phyloP scores from a whole-genome alignment of 2,329 filamentous ascomycete genomes.

The Cyclaneusma minus region DNA sequence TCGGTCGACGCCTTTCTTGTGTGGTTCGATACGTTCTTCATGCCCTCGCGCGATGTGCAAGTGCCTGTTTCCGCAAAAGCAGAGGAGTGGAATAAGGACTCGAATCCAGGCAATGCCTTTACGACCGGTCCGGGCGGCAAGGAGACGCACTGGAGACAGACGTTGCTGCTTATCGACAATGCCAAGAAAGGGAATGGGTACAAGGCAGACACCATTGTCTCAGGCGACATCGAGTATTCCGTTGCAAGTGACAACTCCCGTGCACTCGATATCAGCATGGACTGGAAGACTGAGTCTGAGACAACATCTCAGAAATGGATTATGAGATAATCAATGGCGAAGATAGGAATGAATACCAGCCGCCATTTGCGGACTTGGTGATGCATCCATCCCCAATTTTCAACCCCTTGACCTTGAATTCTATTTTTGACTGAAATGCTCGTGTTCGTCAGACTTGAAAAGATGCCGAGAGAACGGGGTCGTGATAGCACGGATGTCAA shows the following conservation, averaged over 20 bases:
- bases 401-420: no score
- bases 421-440: no score
- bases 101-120: conserved; percentile 57
- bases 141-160: conserved; percentile 85
- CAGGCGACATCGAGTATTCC: conserved; percentile 54
- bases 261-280: conserved; percentile 46
- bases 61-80: conserved; percentile 38
- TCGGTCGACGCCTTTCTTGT: conserved; percentile 74
- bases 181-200: conserved; percentile 27
- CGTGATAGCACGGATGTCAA: no score
- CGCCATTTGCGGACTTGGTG: no score
- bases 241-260: conserved; percentile 56
- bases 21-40: conserved; percentile 93
- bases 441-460: no score
- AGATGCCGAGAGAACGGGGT: no score
- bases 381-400: no score
- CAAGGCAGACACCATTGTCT: conserved; percentile 40
- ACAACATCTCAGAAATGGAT: no score
- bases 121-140: conserved; percentile 68
- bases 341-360: no score
- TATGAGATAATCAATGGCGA: no score
- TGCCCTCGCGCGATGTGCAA: conserved; percentile 36
- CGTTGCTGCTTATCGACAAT: conserved; percentile 52
- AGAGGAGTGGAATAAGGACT: conserved; percentile 40
- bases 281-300: no score